Conservation (phyloP, 148 eudicot species). For the Oxyria digyna region DNA sequence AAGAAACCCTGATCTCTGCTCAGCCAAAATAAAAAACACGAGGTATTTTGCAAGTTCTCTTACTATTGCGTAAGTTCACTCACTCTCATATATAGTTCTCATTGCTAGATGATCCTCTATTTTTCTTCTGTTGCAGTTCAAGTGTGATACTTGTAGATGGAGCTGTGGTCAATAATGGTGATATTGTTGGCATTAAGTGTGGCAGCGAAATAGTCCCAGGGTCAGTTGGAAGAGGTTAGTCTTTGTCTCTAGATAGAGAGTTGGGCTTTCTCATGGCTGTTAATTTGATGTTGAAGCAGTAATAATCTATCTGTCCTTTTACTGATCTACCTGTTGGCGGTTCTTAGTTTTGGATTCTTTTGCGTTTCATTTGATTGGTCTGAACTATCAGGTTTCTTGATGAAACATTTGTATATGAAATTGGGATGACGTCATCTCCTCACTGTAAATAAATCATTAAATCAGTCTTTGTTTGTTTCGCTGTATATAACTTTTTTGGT, state of each 20-base stretch:
- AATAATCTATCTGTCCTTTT: not conserved
- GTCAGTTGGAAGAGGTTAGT: slow-evolving; percentile 36
- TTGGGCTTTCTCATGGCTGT: not conserved
- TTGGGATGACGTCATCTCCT: not conserved
- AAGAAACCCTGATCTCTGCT: slow-evolving; percentile 45
- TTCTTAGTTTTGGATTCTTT: not conserved
- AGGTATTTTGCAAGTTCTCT: slow-evolving; percentile 22
- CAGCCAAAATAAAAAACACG: slow-evolving; percentile 50
- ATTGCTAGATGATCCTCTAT: not conserved
- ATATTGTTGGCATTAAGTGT: slow-evolving; percentile 37
- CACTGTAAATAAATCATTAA: not conserved
- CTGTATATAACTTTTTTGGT: not conserved
- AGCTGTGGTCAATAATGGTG: slow-evolving; percentile 29
- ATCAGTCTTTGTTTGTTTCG: not conserved
- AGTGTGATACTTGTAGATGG: slow-evolving; percentile 48
- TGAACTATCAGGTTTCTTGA: not conserved
- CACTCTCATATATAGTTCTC: not conserved
- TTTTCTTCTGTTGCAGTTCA: slow-evolving; percentile 20
- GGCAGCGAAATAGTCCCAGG: slow-evolving; percentile 64
- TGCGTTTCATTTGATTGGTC: slow-evolving; percentile 4
- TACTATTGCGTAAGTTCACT: not conserved
- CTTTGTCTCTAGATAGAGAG: not conserved
- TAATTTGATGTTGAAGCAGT: not conserved
- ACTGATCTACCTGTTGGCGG: not conserved
- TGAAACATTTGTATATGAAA: not conserved